Evolutionary conservation across 202 grass and related monocot species (phyloP).

Genomic region (Schoenoplectus triqueter): DNA sequence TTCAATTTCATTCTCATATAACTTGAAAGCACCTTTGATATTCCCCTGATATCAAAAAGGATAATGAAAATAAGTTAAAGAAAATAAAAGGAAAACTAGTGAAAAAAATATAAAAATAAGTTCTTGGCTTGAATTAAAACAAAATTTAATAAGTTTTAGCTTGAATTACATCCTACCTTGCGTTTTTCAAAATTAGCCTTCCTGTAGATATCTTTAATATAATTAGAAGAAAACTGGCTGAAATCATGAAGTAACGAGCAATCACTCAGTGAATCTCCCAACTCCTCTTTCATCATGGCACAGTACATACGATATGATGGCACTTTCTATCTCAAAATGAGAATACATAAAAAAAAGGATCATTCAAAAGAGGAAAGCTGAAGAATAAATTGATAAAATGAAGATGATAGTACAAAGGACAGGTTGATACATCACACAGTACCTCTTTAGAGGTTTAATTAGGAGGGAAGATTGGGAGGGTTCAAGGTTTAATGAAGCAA

Average conservation of each 20-base stretch:
- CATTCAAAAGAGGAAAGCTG: not conserved
- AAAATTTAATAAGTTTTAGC: not conserved
- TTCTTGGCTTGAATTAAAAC: constrained; percentile 10
- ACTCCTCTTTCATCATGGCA: constrained; percentile 88
- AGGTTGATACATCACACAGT: not conserved
- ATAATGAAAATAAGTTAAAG: constrained; percentile 34
- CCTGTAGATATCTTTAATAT: constrained; percentile 69
- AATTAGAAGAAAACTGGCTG: constrained; percentile 52
- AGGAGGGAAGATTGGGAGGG: not conserved
- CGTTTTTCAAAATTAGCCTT: constrained; percentile 91
- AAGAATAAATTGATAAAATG: constrained; percentile 22
- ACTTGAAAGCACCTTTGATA: constrained; percentile 61
- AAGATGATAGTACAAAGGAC: not conserved
- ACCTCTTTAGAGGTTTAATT: not conserved
- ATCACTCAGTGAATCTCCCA: constrained; percentile 66
- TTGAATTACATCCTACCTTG: constrained; percentile 54
- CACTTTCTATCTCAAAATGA: constrained; percentile 63
- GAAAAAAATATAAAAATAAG: not conserved
- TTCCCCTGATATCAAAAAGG: constrained; percentile 63
- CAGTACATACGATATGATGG: constrained; percentile 79
- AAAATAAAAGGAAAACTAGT: constrained; percentile 37
- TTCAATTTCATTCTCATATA: constrained; percentile 93
- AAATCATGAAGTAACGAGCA: constrained; percentile 61
- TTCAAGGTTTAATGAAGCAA: constrained; percentile 6
- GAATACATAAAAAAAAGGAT: constrained; percentile 23